Evolutionary conservation across 1,284 basidiomycete species (phyloP).

Genomic region (Apiotrichum veenhuisii): DNA sequence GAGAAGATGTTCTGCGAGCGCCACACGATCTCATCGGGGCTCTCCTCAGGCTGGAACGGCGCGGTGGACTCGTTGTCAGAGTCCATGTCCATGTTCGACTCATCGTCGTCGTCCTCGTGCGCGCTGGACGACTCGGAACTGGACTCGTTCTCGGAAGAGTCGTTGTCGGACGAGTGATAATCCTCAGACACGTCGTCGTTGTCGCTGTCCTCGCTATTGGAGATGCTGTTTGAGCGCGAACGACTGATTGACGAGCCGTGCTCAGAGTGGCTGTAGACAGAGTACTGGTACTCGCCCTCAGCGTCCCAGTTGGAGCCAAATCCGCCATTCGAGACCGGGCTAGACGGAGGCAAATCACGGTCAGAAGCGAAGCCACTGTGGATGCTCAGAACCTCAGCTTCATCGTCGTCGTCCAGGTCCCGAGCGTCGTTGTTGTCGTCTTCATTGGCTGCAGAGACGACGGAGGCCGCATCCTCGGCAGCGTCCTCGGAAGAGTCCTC

Average conservation of each 20-base stretch:
- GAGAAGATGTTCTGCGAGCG: neutral
- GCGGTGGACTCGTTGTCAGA: neutral
- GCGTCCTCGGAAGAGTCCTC: no score
- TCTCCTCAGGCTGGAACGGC: neutral
- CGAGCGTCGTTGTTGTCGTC: neutral
- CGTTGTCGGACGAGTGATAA: neutral
- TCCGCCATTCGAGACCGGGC: no score
- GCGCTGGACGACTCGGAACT: neutral
- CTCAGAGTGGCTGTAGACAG: neutral
- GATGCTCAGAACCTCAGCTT: neutral
- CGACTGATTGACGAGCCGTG: neutral
- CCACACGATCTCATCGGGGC: constrained; percentile 1
- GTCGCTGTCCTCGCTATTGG: constrained; percentile 1
- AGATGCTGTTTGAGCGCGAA: neutral
- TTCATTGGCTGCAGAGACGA: neutral
- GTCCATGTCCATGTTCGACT: neutral
- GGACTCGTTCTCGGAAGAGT: neutral
- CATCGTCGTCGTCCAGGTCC: constrained; percentile 1
- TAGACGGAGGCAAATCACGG: no score
- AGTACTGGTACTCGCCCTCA: neutral
- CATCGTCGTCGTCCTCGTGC: constrained; percentile 3
- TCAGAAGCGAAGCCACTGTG: no score
- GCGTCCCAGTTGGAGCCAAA: neutral
- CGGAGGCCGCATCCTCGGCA: constrained; percentile 1
- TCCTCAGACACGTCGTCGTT: constrained; percentile 4